Conservation (phyloP, 1,284 basidiomycete genomes). For the Peniophora sp. region DNA sequence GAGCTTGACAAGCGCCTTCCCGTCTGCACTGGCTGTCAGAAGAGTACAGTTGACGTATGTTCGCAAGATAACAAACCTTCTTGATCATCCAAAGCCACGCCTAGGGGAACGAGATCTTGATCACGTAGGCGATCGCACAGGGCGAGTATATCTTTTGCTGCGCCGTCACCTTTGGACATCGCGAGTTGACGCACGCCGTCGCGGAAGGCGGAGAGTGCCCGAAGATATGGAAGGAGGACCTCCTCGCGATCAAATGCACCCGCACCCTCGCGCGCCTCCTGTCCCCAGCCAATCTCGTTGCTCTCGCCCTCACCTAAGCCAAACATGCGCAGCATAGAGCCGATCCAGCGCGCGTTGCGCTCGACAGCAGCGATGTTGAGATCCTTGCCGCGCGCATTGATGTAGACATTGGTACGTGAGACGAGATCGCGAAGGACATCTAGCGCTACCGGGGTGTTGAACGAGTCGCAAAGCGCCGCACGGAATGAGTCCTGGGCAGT, state of each 20-base stretch:
- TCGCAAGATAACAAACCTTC: constrained; percentile 50
- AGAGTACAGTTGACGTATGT: neutral
- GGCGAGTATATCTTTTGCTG: constrained; percentile 71
- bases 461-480: constrained; percentile 91
- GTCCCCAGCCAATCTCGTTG: constrained; percentile 68
- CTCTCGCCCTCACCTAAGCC: constrained; percentile 82
- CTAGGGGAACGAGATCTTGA: constrained; percentile 83
- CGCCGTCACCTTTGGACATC: constrained; percentile 60
- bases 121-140: constrained; percentile 90
- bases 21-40: constrained; percentile 44
- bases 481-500: constrained; percentile 78
- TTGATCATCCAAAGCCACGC: constrained; percentile 95
- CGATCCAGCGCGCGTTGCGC: constrained; percentile 78
- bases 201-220: constrained; percentile 83
- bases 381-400: constrained; percentile 52
- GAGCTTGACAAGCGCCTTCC: constrained; percentile 91
- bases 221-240: constrained; percentile 85
- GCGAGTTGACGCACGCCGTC: constrained; percentile 84
- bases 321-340: constrained; percentile 90
- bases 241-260: constrained; percentile 60
- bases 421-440: constrained; percentile 77
- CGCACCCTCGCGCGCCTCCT: constrained; percentile 33
- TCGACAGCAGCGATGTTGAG: constrained; percentile 70
- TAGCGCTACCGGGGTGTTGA: constrained; percentile 89
- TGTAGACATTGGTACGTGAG: constrained; percentile 86